A percentile compares a stretch with the other conserved stretches of the same genome.
phyloP scores from a whole-genome alignment of 2,329 filamentous ascomycete genomes.

The Blumeria hordei region DNA sequence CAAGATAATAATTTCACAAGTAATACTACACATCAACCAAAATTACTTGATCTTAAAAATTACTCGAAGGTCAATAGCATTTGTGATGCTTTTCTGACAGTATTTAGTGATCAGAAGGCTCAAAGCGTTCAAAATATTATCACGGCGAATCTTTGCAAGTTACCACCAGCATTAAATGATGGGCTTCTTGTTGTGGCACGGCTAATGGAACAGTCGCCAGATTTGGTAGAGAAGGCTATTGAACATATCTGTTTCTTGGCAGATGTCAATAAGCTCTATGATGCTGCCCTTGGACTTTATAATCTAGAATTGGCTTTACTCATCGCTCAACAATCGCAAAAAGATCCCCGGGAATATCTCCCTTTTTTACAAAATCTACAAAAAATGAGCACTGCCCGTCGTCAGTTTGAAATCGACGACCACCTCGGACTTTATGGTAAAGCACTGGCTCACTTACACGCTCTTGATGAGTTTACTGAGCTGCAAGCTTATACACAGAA shows the following conservation, averaged over 20 bases:
- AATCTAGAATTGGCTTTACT: constrained; percentile 73
- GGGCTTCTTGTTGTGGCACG: constrained; percentile 58
- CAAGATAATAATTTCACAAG: constrained; percentile 13
- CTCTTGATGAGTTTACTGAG: constrained; percentile 52
- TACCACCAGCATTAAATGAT: constrained; percentile 68
- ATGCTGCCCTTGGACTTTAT: constrained; percentile 74
- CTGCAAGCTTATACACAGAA: constrained; percentile 54
- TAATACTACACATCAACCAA: background rate
- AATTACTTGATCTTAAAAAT: background rate
- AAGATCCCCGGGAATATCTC: constrained; percentile 83
- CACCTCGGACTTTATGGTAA: constrained; percentile 55
- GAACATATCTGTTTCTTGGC: constrained; percentile 96
- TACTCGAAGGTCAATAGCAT: constrained; percentile 59
- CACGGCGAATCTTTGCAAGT: constrained; percentile 85
- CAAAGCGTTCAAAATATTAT: constrained; percentile 72
- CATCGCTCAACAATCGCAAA: constrained; percentile 86
- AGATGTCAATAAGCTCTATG: constrained; percentile 78
- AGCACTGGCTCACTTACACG: constrained; percentile 53
- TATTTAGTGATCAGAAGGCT: constrained; percentile 34
- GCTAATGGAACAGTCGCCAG: constrained; percentile 39
- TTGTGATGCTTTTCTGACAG: constrained; percentile 59
- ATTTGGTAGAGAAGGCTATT: constrained; percentile 64
- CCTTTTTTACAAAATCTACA: constrained; percentile 83
- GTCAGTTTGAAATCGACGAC: constrained; percentile 71
- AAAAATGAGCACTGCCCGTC: constrained; percentile 41